Base-by-base conservation (phyloP, 2,329 filamentous ascomycete species). In the Cladosporium cucumerinum region DNA sequence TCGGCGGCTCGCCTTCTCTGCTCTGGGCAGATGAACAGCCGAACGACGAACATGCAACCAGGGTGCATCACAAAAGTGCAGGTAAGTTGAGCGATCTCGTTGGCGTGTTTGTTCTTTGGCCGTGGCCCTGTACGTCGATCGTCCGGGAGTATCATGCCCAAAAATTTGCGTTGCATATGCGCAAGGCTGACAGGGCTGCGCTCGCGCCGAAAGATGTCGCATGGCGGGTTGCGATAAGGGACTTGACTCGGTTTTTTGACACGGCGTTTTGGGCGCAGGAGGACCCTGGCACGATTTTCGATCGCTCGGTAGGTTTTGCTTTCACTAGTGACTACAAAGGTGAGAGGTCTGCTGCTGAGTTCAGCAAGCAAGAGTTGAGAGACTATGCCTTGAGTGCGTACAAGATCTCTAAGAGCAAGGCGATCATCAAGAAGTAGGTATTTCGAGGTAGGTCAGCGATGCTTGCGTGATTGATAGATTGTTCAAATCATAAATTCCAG, bases 1-100 rank as follows among this genome's bases (percentile, higher is more conserved):
- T 64, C 28, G 61, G 61, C 2, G 61, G 61, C 16, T 51, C 57
- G 28, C 25, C 48, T 54, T 21, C 30, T 10, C 6, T 64, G 34
- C n/a, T 64, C 2, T 64, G 61, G 61, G 36, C 23, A 39, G 21
- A 54, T 2, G 18, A 46, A 2, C 14, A 14, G 2, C n/a, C 39
- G 10, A 8, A 10, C 14, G 12, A 16, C 12, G 48, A 26, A 23
- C 5, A 28, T 1, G 43, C 59, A 23, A 12, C 26, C 2, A 36
- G n/a, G 2, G 7, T 6, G 8, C 23, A 61, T 18, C 4, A 7
- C 21, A 61, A 39, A 25, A 14, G 28, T 5, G n/a, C 23, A 23
- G 26, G 46, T 23, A 25, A 18, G 26, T n/a, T 48, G 28, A 61
- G 59, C 48, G 18, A 61, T 26, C 59, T 61, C 46, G 28, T 61